A percentile compares a stretch with the other conserved stretches of the same genome.
Conservation (phyloP, 352 stramenopile species). For the Pythium sp. region DNA sequence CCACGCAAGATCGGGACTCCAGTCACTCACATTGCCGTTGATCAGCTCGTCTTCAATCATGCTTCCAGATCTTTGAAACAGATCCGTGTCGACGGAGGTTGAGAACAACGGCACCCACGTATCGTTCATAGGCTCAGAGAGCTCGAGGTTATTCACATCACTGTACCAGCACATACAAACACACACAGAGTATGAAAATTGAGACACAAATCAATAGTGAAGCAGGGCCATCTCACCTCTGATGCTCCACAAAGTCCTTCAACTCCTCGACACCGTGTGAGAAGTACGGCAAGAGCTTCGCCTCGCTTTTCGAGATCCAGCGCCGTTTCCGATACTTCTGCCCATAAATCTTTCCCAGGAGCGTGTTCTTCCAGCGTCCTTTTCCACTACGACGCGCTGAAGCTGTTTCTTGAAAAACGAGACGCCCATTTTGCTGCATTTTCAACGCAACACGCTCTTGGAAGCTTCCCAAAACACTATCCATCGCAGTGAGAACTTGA, state of each 20-base stretch:
- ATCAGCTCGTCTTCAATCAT: constrained; percentile 18
- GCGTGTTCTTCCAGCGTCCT: constrained; percentile 42
- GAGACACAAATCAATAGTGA: neutral
- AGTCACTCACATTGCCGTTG: constrained; percentile 12
- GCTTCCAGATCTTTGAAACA: constrained; percentile 10
- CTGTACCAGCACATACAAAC: neutral
- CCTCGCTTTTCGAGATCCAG: constrained; percentile 55
- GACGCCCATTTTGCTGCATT: constrained; percentile 42
- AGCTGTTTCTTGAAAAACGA: constrained; percentile 15
- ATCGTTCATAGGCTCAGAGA: neutral
- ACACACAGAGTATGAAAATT: neutral
- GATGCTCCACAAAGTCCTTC: constrained; percentile 47
- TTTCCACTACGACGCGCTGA: neutral
- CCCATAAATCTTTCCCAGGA: constrained; percentile 56
- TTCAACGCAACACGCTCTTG: constrained; percentile 67
- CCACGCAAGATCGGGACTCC: constrained; percentile 5
- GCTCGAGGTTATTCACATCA: constrained; percentile 16
- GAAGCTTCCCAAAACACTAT: constrained; percentile 39
- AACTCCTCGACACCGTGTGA: constrained; percentile 60
- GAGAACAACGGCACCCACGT: constrained; percentile 11
- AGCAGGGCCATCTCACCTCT: constrained; percentile 30
- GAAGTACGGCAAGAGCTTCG: constrained; percentile 63
- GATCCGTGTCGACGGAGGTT: constrained; percentile 6
- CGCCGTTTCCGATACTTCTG: constrained; percentile 55
- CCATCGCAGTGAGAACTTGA: constrained; percentile 35